phyloP scores from a whole-genome alignment of 345 rosid species.

The Mangifera indica region DNA sequence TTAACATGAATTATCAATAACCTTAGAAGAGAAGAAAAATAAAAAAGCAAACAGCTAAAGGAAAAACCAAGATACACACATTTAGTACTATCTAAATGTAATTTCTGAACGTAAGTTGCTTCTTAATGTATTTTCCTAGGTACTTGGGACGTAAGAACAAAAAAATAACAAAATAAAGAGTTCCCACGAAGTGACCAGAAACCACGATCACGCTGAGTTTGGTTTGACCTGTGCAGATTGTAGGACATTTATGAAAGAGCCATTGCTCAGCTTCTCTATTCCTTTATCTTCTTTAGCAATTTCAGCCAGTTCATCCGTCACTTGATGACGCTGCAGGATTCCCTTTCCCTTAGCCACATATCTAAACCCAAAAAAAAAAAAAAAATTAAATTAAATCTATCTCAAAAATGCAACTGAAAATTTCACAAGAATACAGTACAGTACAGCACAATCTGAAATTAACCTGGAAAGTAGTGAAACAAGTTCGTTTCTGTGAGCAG shows the following conservation, averaged over 20 bases:
- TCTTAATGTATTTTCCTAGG: neutral
- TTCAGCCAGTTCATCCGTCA: slow-evolving; percentile 38
- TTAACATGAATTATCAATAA: neutral
- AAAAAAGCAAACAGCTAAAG: neutral
- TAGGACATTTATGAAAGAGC: slow-evolving; percentile 44
- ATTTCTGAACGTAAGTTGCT: too few relatives aligned
- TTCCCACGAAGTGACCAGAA: neutral
- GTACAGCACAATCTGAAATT: neutral
- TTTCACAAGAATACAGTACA: too few relatives aligned
- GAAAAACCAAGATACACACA: too few relatives aligned
- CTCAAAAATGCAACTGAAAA: too few relatives aligned
- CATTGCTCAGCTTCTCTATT: slow-evolving; percentile 34
- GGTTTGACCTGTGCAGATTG: slow-evolving; percentile 42
- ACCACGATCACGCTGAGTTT: neutral
- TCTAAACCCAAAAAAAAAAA: slow-evolving; percentile 13
- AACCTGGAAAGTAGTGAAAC: slow-evolving; percentile 62
- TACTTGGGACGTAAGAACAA: neutral
- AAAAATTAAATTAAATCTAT: neutral
- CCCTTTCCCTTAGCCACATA: slow-evolving; percentile 49
- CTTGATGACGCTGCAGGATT: slow-evolving; percentile 52
- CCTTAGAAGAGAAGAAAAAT: neutral
- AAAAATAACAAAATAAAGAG: too few relatives aligned
- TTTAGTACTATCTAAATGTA: too few relatives aligned
- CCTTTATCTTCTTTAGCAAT: slow-evolving; percentile 38
- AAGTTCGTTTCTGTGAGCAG: slow-evolving; percentile 48